phyloP scores from a whole-genome alignment of 2,329 filamentous ascomycete species.

The Thelonectria discophora region DNA sequence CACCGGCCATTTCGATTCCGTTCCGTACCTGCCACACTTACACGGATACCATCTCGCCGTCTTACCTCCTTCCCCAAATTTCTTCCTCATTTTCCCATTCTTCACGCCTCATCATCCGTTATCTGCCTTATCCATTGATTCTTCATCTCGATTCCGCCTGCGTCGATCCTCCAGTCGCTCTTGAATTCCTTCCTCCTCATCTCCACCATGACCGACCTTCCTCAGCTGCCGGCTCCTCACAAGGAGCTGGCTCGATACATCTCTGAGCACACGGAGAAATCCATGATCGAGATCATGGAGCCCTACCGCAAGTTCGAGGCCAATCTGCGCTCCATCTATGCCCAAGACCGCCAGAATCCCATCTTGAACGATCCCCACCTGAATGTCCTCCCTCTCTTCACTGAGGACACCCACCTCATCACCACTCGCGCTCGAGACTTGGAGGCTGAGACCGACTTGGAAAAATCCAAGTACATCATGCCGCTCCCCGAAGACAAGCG shows the following conservation, averaged over 20 bases:
- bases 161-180: background rate
- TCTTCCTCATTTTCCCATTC: background rate
- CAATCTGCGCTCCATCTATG: constrained; percentile 71
- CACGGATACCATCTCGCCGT: background rate
- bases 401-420: constrained; percentile 62
- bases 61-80: background rate
- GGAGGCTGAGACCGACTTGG: constrained; percentile 63
- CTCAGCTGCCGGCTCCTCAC: constrained; percentile 57
- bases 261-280: constrained; percentile 59
- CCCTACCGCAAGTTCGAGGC: constrained; percentile 76
- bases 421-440: constrained; percentile 70
- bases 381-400: constrained; percentile 74
- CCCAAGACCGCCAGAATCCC: constrained; percentile 71
- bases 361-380: constrained; percentile 64
- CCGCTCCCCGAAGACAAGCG: constrained; percentile 68
- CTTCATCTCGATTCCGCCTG: background rate
- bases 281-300: constrained; percentile 66
- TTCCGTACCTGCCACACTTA: constrained; percentile 3
- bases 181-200: background rate
- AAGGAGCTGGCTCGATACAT: constrained; percentile 62
- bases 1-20: background rate
- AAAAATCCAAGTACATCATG: constrained; percentile 76
- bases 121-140: background rate
- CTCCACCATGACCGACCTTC: constrained; percentile 53
- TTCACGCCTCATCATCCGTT: background rate